phyloP scores from a whole-genome alignment of 129 eudicot genomes.

The Helianthus annuus region HanXRQr2.0-SUNRISE NC_035437.2:85760350-85760849 shows the following conservation, averaged over 20 bases:
- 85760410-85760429: constrained; percentile 43
- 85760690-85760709: constrained; percentile 63
- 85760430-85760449: constrained; percentile 48
- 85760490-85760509: constrained; percentile 42
- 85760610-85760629: constrained; percentile 27
- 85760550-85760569: too few species aligned
- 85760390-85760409: constrained; percentile 61
- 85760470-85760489: constrained; percentile 61
- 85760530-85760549: constrained; percentile 1
- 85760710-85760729: constrained; percentile 40
- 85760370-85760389: constrained; percentile 31
- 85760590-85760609: constrained; percentile 38
- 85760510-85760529: constrained; percentile 56
- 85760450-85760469: constrained; percentile 41
- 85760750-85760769: constrained; percentile 62
- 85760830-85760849: too few species aligned
- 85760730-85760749: constrained; percentile 51
- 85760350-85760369: constrained; percentile 37
- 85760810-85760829: constrained; percentile 29
- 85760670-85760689: constrained; percentile 45
- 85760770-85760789: constrained; percentile 55
- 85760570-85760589: constrained; percentile 29
- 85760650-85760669: constrained; percentile 51
- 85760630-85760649: constrained; percentile 49
- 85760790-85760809: constrained; percentile 54